Evolutionary conservation across 805 yeast genomes (phyloP).

Genomic region (Debaryomyces castellii): DNA sequence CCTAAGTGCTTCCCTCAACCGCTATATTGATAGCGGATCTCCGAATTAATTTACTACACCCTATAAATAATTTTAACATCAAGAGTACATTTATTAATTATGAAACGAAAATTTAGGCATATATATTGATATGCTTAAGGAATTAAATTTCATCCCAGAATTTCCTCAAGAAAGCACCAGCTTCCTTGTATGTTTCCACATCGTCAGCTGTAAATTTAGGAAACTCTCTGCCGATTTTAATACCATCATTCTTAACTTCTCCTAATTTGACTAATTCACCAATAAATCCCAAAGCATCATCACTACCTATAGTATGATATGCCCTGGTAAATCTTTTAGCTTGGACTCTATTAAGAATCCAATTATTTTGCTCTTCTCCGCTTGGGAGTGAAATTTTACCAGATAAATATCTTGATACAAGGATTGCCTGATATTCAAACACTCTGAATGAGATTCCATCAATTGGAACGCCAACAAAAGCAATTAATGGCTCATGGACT

Average conservation of each 20-base stretch:
- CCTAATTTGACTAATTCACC: constrained; percentile 23
- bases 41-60: too few species aligned
- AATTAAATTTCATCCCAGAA: constrained; percentile 20
- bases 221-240: constrained; percentile 20
- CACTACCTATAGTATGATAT: constrained; percentile 36
- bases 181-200: constrained; percentile 9
- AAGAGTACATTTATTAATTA: too few species aligned
- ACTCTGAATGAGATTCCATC: constrained; percentile 62
- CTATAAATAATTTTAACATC: too few species aligned
- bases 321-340: constrained; percentile 40
- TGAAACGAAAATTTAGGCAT: too few species aligned
- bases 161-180: constrained; percentile 14
- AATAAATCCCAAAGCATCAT: constrained; percentile 26
- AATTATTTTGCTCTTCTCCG: constrained; percentile 42
- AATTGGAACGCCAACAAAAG: constrained; percentile 61
- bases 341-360: constrained; percentile 38
- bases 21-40: too few species aligned
- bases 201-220: constrained; percentile 19
- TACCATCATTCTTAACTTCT: constrained; percentile 10
- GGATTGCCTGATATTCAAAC: constrained; percentile 62
- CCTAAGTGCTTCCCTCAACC: too few species aligned
- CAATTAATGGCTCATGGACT: constrained; percentile 60
- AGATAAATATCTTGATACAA: constrained; percentile 61
- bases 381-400: constrained; percentile 55
- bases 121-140: too few species aligned